Evolutionary conservation across 2,329 filamentous ascomycete species (phyloP), one percentile per base, ranked within the genome.

Genomic region (Paramyrothecium sp.): DNA sequence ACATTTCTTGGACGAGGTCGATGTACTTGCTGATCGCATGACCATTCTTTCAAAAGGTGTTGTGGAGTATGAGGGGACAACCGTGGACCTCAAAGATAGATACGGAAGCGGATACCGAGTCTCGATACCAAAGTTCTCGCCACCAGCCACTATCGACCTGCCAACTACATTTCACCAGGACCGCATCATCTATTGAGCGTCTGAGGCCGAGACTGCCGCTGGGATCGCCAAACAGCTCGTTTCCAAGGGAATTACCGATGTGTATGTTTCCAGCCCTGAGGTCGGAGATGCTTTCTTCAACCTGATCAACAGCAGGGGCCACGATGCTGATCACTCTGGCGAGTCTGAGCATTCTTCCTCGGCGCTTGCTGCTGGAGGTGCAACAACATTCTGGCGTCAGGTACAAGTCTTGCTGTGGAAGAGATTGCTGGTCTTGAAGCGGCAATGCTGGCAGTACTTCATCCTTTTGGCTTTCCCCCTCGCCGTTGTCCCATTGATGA

Each of bases 391-490:
- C 33, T 61, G 59, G 60, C 38, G 53, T 1, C 92, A 96, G 75
- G 84, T 85, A 0, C 78, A 81, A 68, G 86, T 93, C 1, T 75
- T 96, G 13, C 89, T 93, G 67, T 73, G 80, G 52, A 96, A 96
- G 72, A 81, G 92, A 46, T 77, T 83, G 57, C 90, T 85, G 0
- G 88, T 96, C 33, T 77, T 94, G 54, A 85, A 86, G 62, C 81
- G 87, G 30, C 94, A 93, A 68, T 90, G 86, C 72, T 80, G 93
- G 59, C 90, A 91, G 0, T 91, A 91, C 55, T 66, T 87, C 10
- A 87, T 84, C 3, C 90, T 90, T 2, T 75, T 94, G n/a, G 65
- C 90, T 1, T 83, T 96, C 12, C 91, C 91, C 0, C 82, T 96
- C 55, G 79, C 89, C 57, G 87, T 90, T 2, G 88, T 89, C 12